These are phyloP conservation scores for Gaeumannomyces tritici DNA, from an alignment of 2,329 filamentous ascomycete genomes.

Conservation along the genomic window DNA sequence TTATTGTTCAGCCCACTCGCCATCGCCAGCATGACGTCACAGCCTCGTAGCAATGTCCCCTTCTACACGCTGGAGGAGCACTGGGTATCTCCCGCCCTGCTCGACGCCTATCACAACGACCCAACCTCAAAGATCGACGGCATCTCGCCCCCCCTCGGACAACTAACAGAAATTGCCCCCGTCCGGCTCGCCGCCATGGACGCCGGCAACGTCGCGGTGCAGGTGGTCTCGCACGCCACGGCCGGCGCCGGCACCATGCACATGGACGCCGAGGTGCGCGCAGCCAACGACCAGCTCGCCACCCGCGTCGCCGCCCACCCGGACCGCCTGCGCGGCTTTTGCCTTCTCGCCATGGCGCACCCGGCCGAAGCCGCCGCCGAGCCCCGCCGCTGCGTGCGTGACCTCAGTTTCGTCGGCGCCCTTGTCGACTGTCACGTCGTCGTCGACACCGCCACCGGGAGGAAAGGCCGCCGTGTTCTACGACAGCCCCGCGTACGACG, in stretches of 20 bases:
- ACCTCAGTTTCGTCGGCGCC: constrained; percentile 35
- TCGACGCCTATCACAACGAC: neutral
- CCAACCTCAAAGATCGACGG: neutral
- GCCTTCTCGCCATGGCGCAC: constrained; percentile 19
- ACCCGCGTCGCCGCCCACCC: neutral
- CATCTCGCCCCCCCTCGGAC: neutral
- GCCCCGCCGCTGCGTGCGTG: constrained; percentile 26
- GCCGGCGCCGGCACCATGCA: neutral
- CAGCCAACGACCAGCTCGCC: neutral
- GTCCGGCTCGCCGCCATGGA: neutral
- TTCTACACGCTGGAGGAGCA: neutral
- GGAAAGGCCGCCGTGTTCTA: constrained; percentile 28
- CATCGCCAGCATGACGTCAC: neutral
- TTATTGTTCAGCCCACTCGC: constrained; percentile 4
- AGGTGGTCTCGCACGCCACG: neutral
- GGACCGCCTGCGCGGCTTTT: constrained; percentile 16
- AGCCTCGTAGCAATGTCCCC: neutral
- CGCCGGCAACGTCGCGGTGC: neutral
- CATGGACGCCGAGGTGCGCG: neutral
- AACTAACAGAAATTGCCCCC: neutral
- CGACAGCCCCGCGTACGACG: constrained; percentile 30
- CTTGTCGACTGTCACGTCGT: constrained; percentile 30
- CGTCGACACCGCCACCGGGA: neutral
- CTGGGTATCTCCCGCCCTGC: neutral
- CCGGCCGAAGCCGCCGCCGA: constrained; percentile 29